Percentiles rank a stretch among this genome's conserved stretches.
Conservation (phyloP, 306 rosid species). For the Urtica urens region DNA sequence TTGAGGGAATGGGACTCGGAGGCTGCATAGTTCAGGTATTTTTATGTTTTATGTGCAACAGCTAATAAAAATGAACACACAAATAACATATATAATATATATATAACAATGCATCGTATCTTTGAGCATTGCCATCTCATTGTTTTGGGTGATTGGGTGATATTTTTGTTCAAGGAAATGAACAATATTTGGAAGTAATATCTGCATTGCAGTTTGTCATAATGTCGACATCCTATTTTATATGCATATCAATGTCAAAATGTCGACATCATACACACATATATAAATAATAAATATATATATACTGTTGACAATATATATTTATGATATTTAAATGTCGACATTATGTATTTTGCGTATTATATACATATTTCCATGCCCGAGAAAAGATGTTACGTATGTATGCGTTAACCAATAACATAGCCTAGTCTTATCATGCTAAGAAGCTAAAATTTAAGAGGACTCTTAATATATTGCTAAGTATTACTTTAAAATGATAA, state of each 20-base stretch:
- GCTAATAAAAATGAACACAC: background rate
- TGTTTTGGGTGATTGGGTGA: background rate
- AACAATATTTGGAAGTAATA: background rate
- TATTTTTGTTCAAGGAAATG: background rate
- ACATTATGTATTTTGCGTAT: too few relatives aligned
- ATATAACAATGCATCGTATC: background rate
- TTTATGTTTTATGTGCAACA: background rate
- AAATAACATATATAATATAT: background rate
- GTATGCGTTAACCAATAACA: too few relatives aligned
- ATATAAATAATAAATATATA: too few relatives aligned
- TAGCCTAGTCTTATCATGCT: too few relatives aligned
- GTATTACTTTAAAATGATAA: too few relatives aligned
- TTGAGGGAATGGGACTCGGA: constrained; percentile 89
- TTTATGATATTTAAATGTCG: too few relatives aligned
- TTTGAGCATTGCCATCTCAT: background rate
- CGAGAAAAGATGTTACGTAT: too few relatives aligned
- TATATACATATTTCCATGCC: background rate
- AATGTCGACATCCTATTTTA: constrained; percentile 4
- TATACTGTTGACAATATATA: background rate
- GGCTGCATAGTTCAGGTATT: constrained; percentile 67
- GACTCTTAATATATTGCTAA: too few relatives aligned
- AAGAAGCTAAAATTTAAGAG: too few relatives aligned
- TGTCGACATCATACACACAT: background rate
- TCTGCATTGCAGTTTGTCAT: background rate
- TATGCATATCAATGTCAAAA: background rate